Base-by-base conservation (phyloP, 345 rosid species). In the Hibiscus syriacus region DNA sequence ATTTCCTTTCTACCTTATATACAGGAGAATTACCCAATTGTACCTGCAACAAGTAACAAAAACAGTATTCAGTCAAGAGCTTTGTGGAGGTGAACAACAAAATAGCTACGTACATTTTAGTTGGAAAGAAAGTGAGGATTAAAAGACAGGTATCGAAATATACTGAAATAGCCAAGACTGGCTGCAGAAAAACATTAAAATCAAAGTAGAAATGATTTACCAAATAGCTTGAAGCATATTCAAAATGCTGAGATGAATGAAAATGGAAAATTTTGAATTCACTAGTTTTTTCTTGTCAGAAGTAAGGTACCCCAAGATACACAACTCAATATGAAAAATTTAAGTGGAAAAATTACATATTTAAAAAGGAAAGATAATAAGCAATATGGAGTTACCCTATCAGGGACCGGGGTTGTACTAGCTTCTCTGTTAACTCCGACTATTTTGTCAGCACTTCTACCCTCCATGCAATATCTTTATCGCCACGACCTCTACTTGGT, bases 21-120 rank as follows among this genome's bases (percentile, higher is more conserved):
- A 81, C 64, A 63, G 99, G 98, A 69, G 99, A 94, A 69, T 80
- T 86, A 20, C 92, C 93, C 77, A 94, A 89, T 81, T 91, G 96
- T 60, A 91, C 96, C 99, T 94, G 75, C n/a, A 75, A 57, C n/a
- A 2, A 66, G 12, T 23, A 43, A 43, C 22, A 43, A 3, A 43
- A 63, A 43, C 0, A 0, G 38, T 16, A 43, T 39, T 62, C 20
- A 22, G 52, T 62, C 5, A 23, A 62, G 32, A 62, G 20, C 66
- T 43, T 16, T 17, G 1, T 4, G 12, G 49, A 61, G 13, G 36
- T 8, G 20, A 63, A 14, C 22, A 63, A 23, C 53, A 41, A 43
- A 61, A 63, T 7, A 63, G 43, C 22, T 14, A 14, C 1, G 9
- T 13, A 41, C 9, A 23, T 3, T 41, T 10, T 62, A 41, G 53